Base-by-base conservation (phyloP, 1,139 yeast genomes). In the Suhomyces anneliseae region DNA sequence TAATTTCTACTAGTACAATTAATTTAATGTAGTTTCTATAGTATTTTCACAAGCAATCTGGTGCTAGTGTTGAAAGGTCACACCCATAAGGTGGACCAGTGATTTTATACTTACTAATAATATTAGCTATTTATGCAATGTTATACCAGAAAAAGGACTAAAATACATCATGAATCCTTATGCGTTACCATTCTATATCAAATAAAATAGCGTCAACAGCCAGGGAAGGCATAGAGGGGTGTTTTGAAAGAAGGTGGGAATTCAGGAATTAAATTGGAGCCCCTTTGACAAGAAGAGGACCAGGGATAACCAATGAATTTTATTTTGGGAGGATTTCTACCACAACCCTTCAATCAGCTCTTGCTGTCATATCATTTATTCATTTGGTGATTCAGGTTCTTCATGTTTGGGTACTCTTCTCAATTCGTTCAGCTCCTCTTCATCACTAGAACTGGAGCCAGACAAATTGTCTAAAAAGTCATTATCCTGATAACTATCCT, bases 341-440 rank as follows among this genome's bases (percentile, higher is more conserved):
- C 24, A 19, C 24, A 19, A 2, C 24, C 24, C 15, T 14, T 29
- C 3, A 8, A 29, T 29, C 32, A 29, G 10, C 8, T 29, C 32
- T 29, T 29, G 32, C 32, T 29, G n/a, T n/a, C n/a, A n/a, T n/a
- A n/a, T n/a, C 32, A 4, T 29, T 29, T 11, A 29, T 29, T 29
- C 32, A 29, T 29, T 11, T 37, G 15, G 44, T 36, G 15, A 50
- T 40, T 55, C 60, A 67, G 24, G 24, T 38, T 71, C 69, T 51
- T 61, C 64, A 54, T 72, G 78, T 51, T 66, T 72, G n/a, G 72
- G 66, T 31, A 72, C 77, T 57, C 77, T 63, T 41, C 73, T 65
- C 47, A 72, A 61, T 42, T 55, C 61, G 39, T 57, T 54, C 15
- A 45, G 51, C 11, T 51, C 54, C 7, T 67, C 71, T 8, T 66